Evolutionary conservation across 2,329 filamentous ascomycete genomes (phyloP), one percentile per base, ranked within the genome.

Genomic region (Phyllosticta paracitricarpa): DNA sequence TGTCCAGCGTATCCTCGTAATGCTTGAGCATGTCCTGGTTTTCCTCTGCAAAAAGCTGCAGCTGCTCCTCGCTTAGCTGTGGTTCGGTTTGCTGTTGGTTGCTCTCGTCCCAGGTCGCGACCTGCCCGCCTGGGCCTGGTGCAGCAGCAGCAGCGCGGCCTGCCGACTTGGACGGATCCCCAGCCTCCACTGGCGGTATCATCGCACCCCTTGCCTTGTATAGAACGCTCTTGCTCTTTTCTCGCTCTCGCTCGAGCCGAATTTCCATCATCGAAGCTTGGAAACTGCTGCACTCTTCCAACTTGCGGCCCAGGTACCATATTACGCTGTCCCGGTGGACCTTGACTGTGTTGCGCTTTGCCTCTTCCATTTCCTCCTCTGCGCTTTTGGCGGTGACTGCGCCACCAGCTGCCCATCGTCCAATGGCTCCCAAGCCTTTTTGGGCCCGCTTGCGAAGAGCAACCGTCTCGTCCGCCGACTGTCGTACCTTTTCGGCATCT

Each of bases 251-350:
- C 69, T 86, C 85, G 66, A 97, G 79, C 67, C 94, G 79, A 69
- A 89, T 89, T 77, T 96, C 92, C 82, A 97, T 96, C 91, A 97
- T 97, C 57, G 82, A 83, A 68, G 90, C 86, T 78, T 97, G 93
- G 65, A 88, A 85, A 68, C 84, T 82, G 52, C 89, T 88, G 61
- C 88, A 91, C 65, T 84, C 81, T 75, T 94, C 89, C 64, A 97
- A 76, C 68, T 85, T 82, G 70, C 87, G 82, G 65, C 89, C 82
- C 68, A 99, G 72, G 67, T 88, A 92, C 86, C 89, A 93, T 10
- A 97, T 77, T 54, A 99, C 85, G 65, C 87, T 87, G 69, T 96
- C 92, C 58, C 92, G 80, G 66, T 96, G 88, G 57, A 84, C 81
- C 57, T 82, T 85, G 6, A 89, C 75, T 51, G 84, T 84, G 64